Evolutionary conservation across 495 filamentous ascomycete genomes (phyloP).

Genomic region (Penicillium taxi): DNA sequence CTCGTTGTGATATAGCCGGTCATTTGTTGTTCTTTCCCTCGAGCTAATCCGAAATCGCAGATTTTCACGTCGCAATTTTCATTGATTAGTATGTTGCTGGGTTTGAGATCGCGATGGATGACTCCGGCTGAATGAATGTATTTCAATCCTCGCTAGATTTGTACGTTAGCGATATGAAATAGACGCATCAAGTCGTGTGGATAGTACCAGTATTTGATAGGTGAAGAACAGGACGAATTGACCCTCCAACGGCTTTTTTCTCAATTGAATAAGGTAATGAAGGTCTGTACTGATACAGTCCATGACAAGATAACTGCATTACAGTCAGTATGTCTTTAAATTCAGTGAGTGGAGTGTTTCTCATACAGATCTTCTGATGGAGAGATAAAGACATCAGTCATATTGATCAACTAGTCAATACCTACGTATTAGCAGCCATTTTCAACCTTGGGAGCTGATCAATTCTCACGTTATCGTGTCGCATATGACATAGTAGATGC

Average conservation of each 20-base stretch:
- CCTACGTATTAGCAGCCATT: not conserved
- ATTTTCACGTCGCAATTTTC: conserved; percentile 96
- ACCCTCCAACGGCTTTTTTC: conserved; percentile 78
- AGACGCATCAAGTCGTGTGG: not conserved
- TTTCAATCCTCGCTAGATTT: conserved; percentile 68
- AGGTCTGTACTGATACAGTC: conserved; percentile 86
- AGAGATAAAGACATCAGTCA: conserved; percentile 94
- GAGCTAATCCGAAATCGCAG: conserved; percentile 86
- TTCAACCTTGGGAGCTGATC: not conserved
- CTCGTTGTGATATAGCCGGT: conserved; percentile 80
- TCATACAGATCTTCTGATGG: conserved; percentile 86
- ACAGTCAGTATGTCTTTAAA: not conserved
- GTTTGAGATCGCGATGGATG: conserved; percentile 1
- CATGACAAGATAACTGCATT: conserved; percentile 75
- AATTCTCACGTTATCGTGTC: conserved; percentile 72
- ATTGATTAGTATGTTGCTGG: conserved; percentile 84
- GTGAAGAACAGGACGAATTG: conserved; percentile 95
- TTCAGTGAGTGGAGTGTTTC: not conserved
- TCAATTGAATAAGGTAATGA: conserved; percentile 61
- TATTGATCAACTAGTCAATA: conserved; percentile 75
- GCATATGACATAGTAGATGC: conserved; percentile 80
- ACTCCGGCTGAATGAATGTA: conserved; percentile 84
- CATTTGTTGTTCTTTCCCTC: conserved; percentile 92
- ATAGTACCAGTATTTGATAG: conserved; percentile 79
- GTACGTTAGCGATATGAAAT: conserved; percentile 13